A percentile compares a stretch with the other conserved stretches of the same genome.
These are phyloP conservation scores for Prunus padus DNA, from an alignment of 306 rosid genomes.

Conservation along the genomic window DNA sequence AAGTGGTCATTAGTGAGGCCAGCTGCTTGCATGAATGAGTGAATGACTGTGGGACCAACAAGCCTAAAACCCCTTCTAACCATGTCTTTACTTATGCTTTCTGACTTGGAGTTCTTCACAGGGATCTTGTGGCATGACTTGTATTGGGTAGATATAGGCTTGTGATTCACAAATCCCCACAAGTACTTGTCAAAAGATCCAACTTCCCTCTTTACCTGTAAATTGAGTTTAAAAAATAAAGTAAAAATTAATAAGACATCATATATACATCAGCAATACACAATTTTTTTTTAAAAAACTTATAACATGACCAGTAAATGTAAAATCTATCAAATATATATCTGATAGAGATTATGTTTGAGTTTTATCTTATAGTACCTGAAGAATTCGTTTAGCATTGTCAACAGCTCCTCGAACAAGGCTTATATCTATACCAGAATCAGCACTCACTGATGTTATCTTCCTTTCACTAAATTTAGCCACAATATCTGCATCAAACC, in stretches of 20 bases:
- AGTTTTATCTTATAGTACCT: slow-evolving; percentile 33
- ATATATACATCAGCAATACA: neutral
- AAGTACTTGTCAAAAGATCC: slow-evolving; percentile 73
- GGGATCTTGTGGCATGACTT: slow-evolving; percentile 71
- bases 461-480: slow-evolving; percentile 59
- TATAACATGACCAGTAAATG: neutral
- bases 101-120: slow-evolving; percentile 87
- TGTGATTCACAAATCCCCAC: slow-evolving; percentile 78
- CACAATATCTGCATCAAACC: slow-evolving; percentile 71
- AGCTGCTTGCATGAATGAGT: slow-evolving; percentile 79
- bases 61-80: slow-evolving; percentile 62
- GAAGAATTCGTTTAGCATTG: slow-evolving; percentile 66
- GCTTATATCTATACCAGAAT: slow-evolving; percentile 55
- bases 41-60: slow-evolving; percentile 79
- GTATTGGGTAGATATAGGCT: slow-evolving; percentile 72
- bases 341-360: neutral
- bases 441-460: slow-evolving; percentile 51
- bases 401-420: slow-evolving; percentile 70
- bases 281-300: neutral
- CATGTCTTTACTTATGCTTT: slow-evolving; percentile 82
- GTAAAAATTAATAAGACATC: neutral
- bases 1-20: slow-evolving; percentile 85
- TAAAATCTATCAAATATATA: neutral
- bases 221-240: neutral
- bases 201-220: slow-evolving; percentile 53